Conservation (phyloP, 2,329 filamentous ascomycete genomes). For the Penicillium sp. region DNA sequence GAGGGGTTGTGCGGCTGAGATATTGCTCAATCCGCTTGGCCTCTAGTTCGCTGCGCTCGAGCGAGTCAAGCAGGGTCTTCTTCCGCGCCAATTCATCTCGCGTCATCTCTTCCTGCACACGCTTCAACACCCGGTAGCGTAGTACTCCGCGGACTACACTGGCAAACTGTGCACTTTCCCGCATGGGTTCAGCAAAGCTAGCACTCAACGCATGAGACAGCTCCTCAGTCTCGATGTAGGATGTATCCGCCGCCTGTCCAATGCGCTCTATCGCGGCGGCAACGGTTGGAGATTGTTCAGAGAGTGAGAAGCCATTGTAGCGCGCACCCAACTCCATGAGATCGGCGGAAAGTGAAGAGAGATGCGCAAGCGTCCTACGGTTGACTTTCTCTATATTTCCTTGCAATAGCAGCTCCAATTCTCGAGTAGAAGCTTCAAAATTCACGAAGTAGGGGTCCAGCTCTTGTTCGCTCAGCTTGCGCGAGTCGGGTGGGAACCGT, state of each 20-base stretch:
- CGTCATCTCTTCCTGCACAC: slow-evolving; percentile 97
- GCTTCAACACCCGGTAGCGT: slow-evolving; percentile 85
- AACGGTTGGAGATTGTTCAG: slow-evolving; percentile 83
- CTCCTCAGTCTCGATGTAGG: slow-evolving; percentile 93
- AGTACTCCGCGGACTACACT: slow-evolving; percentile 87
- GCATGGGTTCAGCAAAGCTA: slow-evolving; percentile 94
- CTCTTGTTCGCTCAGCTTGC: slow-evolving; percentile 78
- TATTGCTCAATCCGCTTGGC: slow-evolving; percentile 93
- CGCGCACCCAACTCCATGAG: slow-evolving; percentile 91
- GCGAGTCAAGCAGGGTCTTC: slow-evolving; percentile 71
- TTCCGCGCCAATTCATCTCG: slow-evolving; percentile 91
- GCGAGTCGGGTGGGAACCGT: slow-evolving; percentile 77
- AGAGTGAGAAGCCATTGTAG: slow-evolving; percentile 95
- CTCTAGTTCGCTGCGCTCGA: slow-evolving; percentile 93
- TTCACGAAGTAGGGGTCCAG: slow-evolving; percentile 94
- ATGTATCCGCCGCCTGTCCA: slow-evolving; percentile 91
- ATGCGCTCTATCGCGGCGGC: slow-evolving; percentile 91
- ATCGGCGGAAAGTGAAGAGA: slow-evolving; percentile 80
- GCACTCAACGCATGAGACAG: slow-evolving; percentile 83
- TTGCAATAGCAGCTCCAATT: slow-evolving; percentile 81
- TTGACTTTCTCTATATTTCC: slow-evolving; percentile 98
- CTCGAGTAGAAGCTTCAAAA: slow-evolving; percentile 88
- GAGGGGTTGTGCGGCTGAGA: slow-evolving; percentile 60
- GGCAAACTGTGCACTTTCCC: slow-evolving; percentile 95
- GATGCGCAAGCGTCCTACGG: slow-evolving; percentile 77